A percentile compares a stretch with the other conserved stretches of the same genome.
Conservation (phyloP, 257 asterid species). For the Striga asiatica region DNA sequence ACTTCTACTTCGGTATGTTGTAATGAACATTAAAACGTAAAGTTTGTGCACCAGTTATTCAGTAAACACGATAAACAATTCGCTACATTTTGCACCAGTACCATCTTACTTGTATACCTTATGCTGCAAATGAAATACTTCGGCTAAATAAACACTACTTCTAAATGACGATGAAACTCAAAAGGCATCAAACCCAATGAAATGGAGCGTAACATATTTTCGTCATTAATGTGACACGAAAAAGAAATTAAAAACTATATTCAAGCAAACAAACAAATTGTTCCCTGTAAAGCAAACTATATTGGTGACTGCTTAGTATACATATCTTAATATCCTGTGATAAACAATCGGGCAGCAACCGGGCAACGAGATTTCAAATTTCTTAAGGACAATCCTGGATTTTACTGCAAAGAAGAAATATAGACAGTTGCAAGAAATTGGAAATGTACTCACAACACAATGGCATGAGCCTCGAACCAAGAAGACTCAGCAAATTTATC, state of each 20-base stretch:
- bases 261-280: conserved; percentile 16
- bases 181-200: too few relatives aligned
- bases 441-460: conserved; percentile 15
- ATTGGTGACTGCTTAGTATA: conserved; percentile 24
- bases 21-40: too few relatives aligned
- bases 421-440: conserved; percentile 26
- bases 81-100: too few relatives aligned
- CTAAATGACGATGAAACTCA: too few relatives aligned
- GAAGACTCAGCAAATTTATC: conserved; percentile 4
- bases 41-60: too few relatives aligned
- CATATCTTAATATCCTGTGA: conserved; percentile 15
- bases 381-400: conserved; percentile 17
- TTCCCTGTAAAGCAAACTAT: conserved; percentile 26
- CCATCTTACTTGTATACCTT: too few relatives aligned
- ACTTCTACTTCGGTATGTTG: too few relatives aligned
- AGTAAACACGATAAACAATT: too few relatives aligned
- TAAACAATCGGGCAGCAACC: conserved; percentile 7
- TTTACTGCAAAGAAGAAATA: conserved; percentile 16
- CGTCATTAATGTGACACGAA: neutral
- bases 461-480: neutral
- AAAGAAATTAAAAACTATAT: conserved; percentile 2
- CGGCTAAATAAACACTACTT: too few relatives aligned
- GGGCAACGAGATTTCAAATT: conserved; percentile 14
- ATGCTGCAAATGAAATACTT: too few relatives aligned
- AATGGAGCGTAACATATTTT: too few relatives aligned